Evolutionary conservation across 768 basidiomycete genomes (phyloP).

Genomic region (Amylocystis lapponica): DNA sequence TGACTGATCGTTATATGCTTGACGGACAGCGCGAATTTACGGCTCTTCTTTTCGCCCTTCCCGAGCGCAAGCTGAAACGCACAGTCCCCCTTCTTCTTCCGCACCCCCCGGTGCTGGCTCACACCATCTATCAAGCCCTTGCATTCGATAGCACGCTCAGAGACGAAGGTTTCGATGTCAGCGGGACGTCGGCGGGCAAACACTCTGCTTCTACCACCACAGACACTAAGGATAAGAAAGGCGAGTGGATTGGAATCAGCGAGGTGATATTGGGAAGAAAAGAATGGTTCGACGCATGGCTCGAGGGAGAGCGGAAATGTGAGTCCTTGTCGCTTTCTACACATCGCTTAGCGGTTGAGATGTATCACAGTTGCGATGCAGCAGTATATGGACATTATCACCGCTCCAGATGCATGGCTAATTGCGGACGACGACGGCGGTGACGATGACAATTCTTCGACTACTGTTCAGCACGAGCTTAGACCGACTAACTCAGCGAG

Average conservation of each 20-base stretch:
- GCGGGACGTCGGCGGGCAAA: constrained; percentile 40
- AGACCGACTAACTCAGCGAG: constrained; percentile 81
- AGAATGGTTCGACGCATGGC: constrained; percentile 91
- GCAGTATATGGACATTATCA: constrained; percentile 82
- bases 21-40: constrained; percentile 73
- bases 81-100: constrained; percentile 69
- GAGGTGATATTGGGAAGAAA: constrained; percentile 74
- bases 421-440: constrained; percentile 62
- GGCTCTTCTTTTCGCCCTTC: constrained; percentile 66
- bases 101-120: constrained; percentile 83
- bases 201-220: constrained; percentile 18
- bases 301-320: constrained; percentile 88
- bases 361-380: constrained; percentile 67
- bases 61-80: constrained; percentile 68
- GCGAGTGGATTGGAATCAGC: constrained; percentile 71
- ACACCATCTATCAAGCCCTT: constrained; percentile 91
- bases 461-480: constrained; percentile 33
- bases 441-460: constrained; percentile 36
- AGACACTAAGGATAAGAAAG: constrained; percentile 14
- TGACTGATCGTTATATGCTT: neutral
- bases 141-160: constrained; percentile 76
- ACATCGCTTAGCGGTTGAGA: neutral
- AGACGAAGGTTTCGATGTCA: constrained; percentile 66
- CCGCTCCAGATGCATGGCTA: constrained; percentile 78
- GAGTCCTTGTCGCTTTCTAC: constrained; percentile 24